phyloP scores from a whole-genome alignment of 331 rosid genomes.

The Stylosanthes scabra region DNA sequence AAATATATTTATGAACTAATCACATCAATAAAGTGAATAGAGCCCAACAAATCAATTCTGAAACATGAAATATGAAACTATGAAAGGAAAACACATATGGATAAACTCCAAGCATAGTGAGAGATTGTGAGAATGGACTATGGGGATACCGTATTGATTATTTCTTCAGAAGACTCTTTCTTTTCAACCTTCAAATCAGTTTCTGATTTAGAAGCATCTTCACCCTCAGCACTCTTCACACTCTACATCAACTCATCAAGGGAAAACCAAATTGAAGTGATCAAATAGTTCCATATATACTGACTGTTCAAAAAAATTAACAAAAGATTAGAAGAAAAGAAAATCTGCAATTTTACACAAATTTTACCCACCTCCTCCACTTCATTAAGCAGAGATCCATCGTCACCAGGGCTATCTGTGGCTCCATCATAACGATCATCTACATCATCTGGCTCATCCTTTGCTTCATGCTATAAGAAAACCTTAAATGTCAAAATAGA shows the following conservation, averaged over 20 bases:
- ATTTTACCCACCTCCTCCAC: constrained; percentile 46
- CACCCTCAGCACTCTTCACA: constrained; percentile 36
- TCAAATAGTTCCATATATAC: constrained; percentile 32
- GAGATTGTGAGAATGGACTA: constrained; percentile 8
- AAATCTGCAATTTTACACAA: constrained; percentile 22
- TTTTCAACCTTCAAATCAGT: constrained; percentile 26
- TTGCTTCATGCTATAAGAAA: constrained; percentile 61
- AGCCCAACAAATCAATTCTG: constrained; percentile 17
- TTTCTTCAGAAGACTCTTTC: constrained; percentile 42
- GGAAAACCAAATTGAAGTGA: constrained; percentile 24
- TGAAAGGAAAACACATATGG: constrained; percentile 20
- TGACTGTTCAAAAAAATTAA: constrained; percentile 11
- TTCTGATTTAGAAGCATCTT: constrained; percentile 37
- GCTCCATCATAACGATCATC: constrained; percentile 47
- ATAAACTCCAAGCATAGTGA: no score
- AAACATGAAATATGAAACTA: constrained; percentile 13
- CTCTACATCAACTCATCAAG: constrained; percentile 31
- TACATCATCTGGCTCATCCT: constrained; percentile 42
- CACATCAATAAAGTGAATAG: constrained; percentile 19
- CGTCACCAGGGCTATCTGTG: constrained; percentile 38
- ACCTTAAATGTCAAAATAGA: constrained; percentile 43
- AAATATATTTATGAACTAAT: constrained; percentile 20
- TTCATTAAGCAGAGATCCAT: constrained; percentile 38
- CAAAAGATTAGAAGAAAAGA: constrained; percentile 11
- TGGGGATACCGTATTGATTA: constrained; percentile 35